phyloP scores from a whole-genome alignment of 2,329 filamentous ascomycete species.

The Alternaria sp. region DNA sequence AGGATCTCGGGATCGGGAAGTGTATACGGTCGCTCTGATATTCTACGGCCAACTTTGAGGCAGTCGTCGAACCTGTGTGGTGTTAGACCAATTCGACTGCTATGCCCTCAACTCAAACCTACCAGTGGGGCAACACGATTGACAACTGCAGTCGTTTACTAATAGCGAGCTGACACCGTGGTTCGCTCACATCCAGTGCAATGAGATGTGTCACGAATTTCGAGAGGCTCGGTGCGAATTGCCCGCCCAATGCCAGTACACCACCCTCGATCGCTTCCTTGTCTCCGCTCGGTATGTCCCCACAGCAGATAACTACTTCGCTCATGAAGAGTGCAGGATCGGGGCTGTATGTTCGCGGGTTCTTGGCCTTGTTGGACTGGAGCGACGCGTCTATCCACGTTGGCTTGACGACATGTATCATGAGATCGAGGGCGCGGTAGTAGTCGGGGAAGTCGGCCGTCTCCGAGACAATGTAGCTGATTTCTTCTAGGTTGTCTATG shows the following conservation, averaged over 20 bases:
- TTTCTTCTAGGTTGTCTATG: constrained; percentile 51
- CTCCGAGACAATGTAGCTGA: constrained; percentile 73
- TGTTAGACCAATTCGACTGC: constrained; percentile 5
- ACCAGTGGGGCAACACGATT: constrained; percentile 94
- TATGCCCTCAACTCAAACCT: constrained; percentile 30
- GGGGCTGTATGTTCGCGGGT: constrained; percentile 84
- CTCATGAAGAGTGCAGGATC: constrained; percentile 91
- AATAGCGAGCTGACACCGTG: constrained; percentile 69
- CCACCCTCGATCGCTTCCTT: constrained; percentile 92
- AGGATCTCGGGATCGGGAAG: constrained; percentile 87
- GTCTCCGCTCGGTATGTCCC: constrained; percentile 82
- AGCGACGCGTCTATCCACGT: constrained; percentile 80
- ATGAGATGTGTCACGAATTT: constrained; percentile 87
- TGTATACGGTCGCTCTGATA: constrained; percentile 84
- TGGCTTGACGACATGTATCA: constrained; percentile 84
- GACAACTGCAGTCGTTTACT: constrained; percentile 74
- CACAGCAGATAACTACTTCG: constrained; percentile 80
- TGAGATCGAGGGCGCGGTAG: constrained; percentile 71
- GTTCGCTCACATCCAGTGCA: constrained; percentile 75
- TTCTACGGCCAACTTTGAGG: constrained; percentile 87
- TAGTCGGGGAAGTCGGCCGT: constrained; percentile 94
- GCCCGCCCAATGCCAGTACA: constrained; percentile 85
- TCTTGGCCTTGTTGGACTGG: constrained; percentile 71
- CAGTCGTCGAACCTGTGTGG: constrained; percentile 88
- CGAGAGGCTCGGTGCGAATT: constrained; percentile 74